Evolutionary conservation across 2,329 filamentous ascomycete species (phyloP).

Genomic region (Penicillium sp.): DNA sequence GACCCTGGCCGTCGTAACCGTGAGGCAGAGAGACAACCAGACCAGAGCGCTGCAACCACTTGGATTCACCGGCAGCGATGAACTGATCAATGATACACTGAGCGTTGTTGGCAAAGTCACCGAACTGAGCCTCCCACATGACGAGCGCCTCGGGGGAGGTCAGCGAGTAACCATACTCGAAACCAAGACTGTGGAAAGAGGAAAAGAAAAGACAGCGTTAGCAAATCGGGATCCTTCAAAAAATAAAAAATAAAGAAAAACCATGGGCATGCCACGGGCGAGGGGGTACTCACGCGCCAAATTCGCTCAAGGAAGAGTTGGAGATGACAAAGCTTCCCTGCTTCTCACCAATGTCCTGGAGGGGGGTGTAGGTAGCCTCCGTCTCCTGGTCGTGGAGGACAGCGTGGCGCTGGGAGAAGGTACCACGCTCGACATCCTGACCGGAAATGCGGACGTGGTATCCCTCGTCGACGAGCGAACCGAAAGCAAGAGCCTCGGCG

Average conservation of each 20-base stretch:
- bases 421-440: conserved; percentile 98
- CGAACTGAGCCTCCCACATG: conserved; percentile 99
- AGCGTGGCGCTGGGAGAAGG: conserved; percentile 95
- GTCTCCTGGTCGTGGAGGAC: conserved; percentile 97
- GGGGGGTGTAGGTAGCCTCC: conserved; percentile 85
- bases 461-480: conserved; percentile 81
- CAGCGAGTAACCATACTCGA: conserved; percentile 97
- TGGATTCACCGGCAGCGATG: conserved; percentile 92
- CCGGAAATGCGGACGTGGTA: conserved; percentile 97
- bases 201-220: conserved; percentile 47
- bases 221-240: conserved; percentile 22
- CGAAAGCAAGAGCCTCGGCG: conserved; percentile 91
- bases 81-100: conserved; percentile 99
- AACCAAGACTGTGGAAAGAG: conserved; percentile 62
- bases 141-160: conserved; percentile 95
- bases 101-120: conserved; percentile 99
- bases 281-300: conserved; percentile 42
- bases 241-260: too few species aligned
- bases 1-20: conserved; percentile 96
- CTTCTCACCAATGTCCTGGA: conserved; percentile 81
- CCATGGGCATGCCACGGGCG: too few species aligned
- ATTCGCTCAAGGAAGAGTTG: conserved; percentile 82
- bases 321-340: conserved; percentile 95
- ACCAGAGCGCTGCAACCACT: conserved; percentile 97
- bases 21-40: conserved; percentile 94